A percentile compares a stretch with the other conserved stretches of the same genome.
Evolutionary conservation across 2,329 filamentous ascomycete species (phyloP).

Genomic region (Fonsecaea nubica): DNA sequence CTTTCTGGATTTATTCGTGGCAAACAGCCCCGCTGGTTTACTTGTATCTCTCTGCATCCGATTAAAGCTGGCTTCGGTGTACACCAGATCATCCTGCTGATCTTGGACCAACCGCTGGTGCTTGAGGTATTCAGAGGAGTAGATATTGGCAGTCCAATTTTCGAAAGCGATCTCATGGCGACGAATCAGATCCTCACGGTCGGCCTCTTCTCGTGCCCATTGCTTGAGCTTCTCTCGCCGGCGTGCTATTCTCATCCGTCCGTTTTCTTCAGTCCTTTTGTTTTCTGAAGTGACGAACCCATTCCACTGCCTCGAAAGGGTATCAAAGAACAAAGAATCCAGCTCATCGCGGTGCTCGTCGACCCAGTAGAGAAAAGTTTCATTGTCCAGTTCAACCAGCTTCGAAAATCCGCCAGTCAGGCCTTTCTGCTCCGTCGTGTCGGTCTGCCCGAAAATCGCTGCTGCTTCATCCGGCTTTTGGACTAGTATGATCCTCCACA

Average conservation of each 20-base stretch:
- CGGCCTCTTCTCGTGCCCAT: conserved; percentile 75
- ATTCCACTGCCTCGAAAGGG: conserved; percentile 84
- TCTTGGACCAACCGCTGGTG: conserved; percentile 89
- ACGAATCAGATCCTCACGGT: conserved; percentile 73
- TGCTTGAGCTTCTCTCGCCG: conserved; percentile 81
- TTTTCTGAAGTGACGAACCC: conserved; percentile 86
- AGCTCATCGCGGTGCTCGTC: conserved; percentile 79
- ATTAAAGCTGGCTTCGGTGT: conserved; percentile 75
- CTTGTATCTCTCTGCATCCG: conserved; percentile 80
- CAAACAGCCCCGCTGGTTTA: conserved; percentile 81
- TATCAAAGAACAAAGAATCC: conserved; percentile 80
- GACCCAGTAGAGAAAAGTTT: conserved; percentile 86
- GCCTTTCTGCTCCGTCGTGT: conserved; percentile 72
- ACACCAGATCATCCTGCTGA: conserved; percentile 85
- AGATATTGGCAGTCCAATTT: conserved; percentile 95
- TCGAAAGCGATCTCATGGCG: conserved; percentile 86
- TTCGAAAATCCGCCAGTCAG: conserved; percentile 80
- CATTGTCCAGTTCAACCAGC: conserved; percentile 85
- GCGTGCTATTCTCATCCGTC: conserved; percentile 71
- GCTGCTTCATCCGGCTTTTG: conserved; percentile 87
- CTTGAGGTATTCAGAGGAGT: conserved; percentile 88
- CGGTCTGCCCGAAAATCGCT: conserved; percentile 73
- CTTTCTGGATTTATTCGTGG: conserved; percentile 67
- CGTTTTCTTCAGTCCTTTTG: conserved; percentile 75
- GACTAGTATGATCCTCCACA: conserved; percentile 91